Evolutionary conservation across 345 rosid species (phyloP).

Genomic region (Theobroma cacao): DNA sequence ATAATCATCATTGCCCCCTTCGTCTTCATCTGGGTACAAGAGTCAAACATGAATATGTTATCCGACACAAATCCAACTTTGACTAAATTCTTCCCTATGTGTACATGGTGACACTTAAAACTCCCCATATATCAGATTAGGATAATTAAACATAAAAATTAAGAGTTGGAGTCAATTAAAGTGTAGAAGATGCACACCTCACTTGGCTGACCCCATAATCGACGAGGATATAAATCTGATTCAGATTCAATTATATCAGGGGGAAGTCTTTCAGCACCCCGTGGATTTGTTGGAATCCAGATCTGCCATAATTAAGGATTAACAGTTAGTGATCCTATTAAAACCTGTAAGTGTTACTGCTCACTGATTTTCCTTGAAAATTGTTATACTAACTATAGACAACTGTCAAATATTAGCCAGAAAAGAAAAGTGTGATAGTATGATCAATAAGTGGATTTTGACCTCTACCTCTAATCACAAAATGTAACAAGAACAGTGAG

Average conservation of each 20-base stretch:
- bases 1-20: background rate
- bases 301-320: constrained; percentile 45
- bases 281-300: constrained; percentile 92
- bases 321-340: constrained; percentile 1
- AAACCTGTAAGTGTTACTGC: background rate
- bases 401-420: background rate
- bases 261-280: constrained; percentile 89
- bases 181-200: constrained; percentile 49
- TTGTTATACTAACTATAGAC: background rate
- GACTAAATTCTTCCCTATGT: background rate
- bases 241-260: constrained; percentile 71
- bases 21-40: background rate
- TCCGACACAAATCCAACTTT: background rate
- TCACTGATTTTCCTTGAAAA: background rate
- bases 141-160: background rate
- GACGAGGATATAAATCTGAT: constrained; percentile 75
- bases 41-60: background rate
- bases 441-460: background rate
- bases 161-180: background rate
- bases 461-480: background rate
- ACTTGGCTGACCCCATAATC: constrained; percentile 79
- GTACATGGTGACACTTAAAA: background rate
- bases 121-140: background rate
- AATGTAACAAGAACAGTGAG: background rate
- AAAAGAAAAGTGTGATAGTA: background rate